These are phyloP conservation scores for Penicillium sp. DNA, from an alignment of 2,329 filamentous ascomycete genomes.

Conservation along the genomic window DNA sequence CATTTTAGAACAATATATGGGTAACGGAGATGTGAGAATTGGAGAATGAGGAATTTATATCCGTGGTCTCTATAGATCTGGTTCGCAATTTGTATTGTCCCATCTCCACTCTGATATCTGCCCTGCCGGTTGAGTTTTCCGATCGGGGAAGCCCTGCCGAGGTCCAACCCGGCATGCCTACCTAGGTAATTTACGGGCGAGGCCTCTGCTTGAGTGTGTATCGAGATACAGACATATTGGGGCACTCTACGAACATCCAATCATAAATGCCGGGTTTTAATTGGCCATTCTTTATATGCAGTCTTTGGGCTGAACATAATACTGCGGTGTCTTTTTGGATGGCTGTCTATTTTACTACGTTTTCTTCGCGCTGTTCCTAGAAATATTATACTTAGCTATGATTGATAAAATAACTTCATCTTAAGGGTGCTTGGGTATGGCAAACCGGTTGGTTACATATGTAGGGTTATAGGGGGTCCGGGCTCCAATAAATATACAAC, in stretches of 20 bases:
- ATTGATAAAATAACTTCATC: too few species aligned
- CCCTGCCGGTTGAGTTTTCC: neutral
- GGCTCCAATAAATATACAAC: too few species aligned
- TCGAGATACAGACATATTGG: neutral
- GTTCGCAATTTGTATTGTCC: neutral
- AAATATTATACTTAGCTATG: too few species aligned
- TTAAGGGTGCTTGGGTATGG: too few species aligned
- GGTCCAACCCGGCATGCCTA: neutral
- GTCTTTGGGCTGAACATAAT: too few species aligned
- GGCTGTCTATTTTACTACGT: too few species aligned
- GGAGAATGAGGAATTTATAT: neutral
- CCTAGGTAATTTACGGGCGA: neutral
- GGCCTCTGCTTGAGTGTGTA: neutral
- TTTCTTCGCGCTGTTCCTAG: too few species aligned
- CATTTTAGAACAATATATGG: neutral
- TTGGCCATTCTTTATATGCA: neutral
- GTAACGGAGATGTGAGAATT: neutral
- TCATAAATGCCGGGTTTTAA: neutral
- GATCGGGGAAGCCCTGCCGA: neutral
- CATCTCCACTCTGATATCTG: neutral
- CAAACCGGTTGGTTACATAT: too few species aligned
- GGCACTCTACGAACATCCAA: neutral
- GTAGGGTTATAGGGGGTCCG: too few species aligned
- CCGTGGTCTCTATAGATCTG: neutral
- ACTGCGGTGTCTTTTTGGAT: too few species aligned